Base-by-base conservation (phyloP, 768 basidiomycete genomes). In the Trametes villosa region DNA sequence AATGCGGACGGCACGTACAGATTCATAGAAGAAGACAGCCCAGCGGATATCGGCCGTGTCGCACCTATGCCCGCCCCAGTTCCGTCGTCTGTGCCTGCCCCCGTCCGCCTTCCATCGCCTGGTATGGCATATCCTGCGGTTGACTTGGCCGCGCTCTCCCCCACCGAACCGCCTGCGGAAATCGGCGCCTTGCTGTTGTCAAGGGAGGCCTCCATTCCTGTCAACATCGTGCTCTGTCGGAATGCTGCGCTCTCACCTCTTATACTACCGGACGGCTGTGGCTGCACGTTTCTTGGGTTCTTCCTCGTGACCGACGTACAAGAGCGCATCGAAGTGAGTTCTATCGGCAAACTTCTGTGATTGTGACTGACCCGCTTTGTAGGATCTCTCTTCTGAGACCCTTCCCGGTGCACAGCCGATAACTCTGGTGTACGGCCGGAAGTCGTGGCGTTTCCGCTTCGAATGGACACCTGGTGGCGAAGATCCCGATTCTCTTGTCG, bases 391-490 rank as follows among this genome's bases (percentile, higher is more conserved):
- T 8, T 42, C 36, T 26, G 47, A 49, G 20, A 30, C 30, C 2
- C 7, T 40, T n/a, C n/a, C 4, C 36, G 27, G 7, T 11, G 56
- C 41, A 12, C 46, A 15, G 5, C 29, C 36, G 3, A 33, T 9
- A 12, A 49, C 29, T 0, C 27, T 49, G 24, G 7, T 42, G n/a
- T 9, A 26, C 12, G 40, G 52, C 27, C 41, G 17, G 9, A 50
- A 29, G 13, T 18, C 26, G 12, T 61, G 60, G 60, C 46, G n/a
- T 18, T 61, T 61, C 27, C 53, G 30, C 22, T 50, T 61, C n/a
- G 41, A 22, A 9, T 61, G 60, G 60, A 52, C 29, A 11, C 54
- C 60, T 3, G 60, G 60, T 9, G 60, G 60, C 1, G 60, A 61
- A 9, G 41, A 38, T 27, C 31, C 38, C 1, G 31, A 56, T 22